Percentiles rank a stretch among this genome's conserved stretches.
These are phyloP conservation scores for Draba incana DNA, from an alignment of 345 rosid genomes.

Conservation along the genomic window DNA sequence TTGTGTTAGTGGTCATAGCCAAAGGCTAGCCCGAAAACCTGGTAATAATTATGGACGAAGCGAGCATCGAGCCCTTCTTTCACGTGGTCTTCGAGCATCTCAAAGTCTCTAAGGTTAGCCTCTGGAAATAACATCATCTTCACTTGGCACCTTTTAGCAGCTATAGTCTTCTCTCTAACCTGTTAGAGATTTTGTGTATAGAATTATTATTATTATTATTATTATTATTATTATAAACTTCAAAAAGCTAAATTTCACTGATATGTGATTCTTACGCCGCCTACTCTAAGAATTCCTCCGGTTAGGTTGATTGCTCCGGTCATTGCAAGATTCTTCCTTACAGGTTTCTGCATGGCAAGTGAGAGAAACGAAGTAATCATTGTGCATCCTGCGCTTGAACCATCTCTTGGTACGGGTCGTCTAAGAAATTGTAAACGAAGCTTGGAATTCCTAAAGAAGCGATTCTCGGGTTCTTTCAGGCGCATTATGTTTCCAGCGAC, in stretches of 20 bases:
- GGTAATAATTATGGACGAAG: too few species aligned
- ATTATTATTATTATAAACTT: neutral
- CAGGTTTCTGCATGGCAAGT: conserved; percentile 75
- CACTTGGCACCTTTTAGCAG: conserved; percentile 78
- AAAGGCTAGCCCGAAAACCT: too few species aligned
- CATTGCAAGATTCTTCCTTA: conserved; percentile 89
- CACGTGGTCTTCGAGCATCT: conserved; percentile 54
- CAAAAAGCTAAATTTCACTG: neutral
- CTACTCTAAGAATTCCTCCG: conserved; percentile 82
- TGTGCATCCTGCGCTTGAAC: conserved; percentile 96
- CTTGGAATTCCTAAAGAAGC: too few species aligned
- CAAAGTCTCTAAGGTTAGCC: conserved; percentile 77
- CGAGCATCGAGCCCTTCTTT: too few species aligned
- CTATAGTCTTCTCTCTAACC: conserved; percentile 94
- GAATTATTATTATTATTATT: too few species aligned
- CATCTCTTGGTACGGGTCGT: conserved; percentile 65
- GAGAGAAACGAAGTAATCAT: conserved; percentile 93
- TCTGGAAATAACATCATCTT: conserved; percentile 77
- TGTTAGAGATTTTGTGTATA: conserved; percentile 30
- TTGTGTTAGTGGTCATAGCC: too few species aligned
- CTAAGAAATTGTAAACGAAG: too few species aligned
- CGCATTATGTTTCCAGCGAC: too few species aligned
- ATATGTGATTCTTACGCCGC: conserved; percentile 61
- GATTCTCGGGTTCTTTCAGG: too few species aligned
- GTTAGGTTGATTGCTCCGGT: conserved; percentile 90